Conservation (phyloP, 148 eudicot species). For the Fagopyrum homotropicum region DNA sequence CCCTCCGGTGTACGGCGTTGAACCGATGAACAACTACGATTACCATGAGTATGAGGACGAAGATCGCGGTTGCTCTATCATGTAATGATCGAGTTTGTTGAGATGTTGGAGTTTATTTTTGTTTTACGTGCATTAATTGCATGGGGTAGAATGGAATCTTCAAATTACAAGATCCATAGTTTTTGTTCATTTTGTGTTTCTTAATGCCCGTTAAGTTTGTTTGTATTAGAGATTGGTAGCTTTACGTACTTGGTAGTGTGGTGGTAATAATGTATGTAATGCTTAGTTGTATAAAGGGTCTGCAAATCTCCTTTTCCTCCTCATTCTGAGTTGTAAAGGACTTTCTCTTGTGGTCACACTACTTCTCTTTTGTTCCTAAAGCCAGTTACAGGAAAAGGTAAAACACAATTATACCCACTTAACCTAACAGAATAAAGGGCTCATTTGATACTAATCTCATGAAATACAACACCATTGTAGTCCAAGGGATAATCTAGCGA, state of each 20-base stretch:
- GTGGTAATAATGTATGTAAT: not conserved
- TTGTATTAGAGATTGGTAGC: not conserved
- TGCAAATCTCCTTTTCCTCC: constrained; percentile 4
- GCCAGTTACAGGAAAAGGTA: too few relatives aligned
- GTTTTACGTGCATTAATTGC: not conserved
- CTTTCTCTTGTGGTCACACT: not conserved
- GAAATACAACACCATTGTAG: too few relatives aligned
- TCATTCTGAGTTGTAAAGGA: not conserved
- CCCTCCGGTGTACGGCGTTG: not conserved
- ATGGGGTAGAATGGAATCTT: not conserved
- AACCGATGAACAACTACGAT: not conserved
- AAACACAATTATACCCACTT: too few relatives aligned
- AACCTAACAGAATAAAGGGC: too few relatives aligned
- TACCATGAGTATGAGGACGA: not conserved
- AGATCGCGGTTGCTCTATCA: not conserved
- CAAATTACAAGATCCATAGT: not conserved
- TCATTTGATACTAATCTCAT: too few relatives aligned
- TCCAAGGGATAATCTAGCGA: too few relatives aligned
- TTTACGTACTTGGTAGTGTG: not conserved
- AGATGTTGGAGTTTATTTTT: not conserved
- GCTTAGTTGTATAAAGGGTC: constrained; percentile 6
- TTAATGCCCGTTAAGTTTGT: not conserved
- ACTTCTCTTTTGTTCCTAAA: not conserved
- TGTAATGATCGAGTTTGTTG: not conserved
- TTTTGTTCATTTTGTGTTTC: not conserved